These are phyloP conservation scores for Talaromyces liani DNA, from an alignment of 495 filamentous ascomycete species.

Conservation along the genomic window DNA sequence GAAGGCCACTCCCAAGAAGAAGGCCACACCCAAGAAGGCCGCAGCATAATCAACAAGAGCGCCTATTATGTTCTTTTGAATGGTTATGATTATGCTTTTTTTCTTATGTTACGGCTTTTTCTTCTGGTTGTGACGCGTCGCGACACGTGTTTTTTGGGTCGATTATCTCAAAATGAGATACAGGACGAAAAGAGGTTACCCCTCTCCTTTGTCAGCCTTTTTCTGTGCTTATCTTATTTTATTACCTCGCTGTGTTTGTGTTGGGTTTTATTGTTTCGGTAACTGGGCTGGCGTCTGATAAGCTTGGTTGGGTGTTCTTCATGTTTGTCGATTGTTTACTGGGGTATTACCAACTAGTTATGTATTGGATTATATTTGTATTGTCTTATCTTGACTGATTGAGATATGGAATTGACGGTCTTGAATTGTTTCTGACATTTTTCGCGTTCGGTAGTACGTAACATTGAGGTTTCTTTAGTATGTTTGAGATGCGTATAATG, in stretches of 20 bases:
- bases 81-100: slow-evolving; percentile 19
- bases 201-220: not conserved
- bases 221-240: not conserved
- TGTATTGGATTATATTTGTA: not conserved
- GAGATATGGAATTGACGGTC: not conserved
- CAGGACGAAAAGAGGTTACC: not conserved
- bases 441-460: not conserved
- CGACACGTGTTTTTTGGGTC: slow-evolving; percentile 19
- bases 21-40: slow-evolving; percentile 18
- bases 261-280: not conserved
- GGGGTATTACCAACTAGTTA: not conserved
- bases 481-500: no score
- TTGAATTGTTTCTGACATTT: not conserved
- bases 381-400: not conserved
- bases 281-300: not conserved
- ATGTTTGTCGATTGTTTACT: not conserved
- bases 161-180: slow-evolving; percentile 25
- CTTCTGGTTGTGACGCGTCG: slow-evolving; percentile 35
- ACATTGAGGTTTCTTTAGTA: not conserved
- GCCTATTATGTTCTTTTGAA: slow-evolving; percentile 17
- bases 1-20: slow-evolving; percentile 24
- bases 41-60: slow-evolving; percentile 18
- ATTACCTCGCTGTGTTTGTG: slow-evolving; percentile 9
- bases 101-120: slow-evolving; percentile 8
- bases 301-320: not conserved